phyloP scores from a whole-genome alignment of 371 early-diverging fungal genomes.

The Thermomucor indicae-seudaticae region DNA sequence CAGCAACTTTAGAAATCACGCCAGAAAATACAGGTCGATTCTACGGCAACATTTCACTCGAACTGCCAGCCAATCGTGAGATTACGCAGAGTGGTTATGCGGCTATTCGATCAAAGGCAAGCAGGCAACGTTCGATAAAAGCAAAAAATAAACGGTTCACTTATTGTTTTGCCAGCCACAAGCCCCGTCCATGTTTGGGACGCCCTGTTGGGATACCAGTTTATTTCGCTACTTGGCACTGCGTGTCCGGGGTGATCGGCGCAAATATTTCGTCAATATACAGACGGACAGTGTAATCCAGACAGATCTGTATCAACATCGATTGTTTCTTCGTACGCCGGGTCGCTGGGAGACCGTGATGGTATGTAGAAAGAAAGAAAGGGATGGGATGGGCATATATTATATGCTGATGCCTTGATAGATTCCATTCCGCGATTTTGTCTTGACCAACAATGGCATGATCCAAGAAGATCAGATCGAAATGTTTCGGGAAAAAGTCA shows the following conservation, averaged over 20 bases:
- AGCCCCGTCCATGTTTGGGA: constrained; percentile 57
- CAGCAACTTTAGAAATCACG: constrained; percentile 58
- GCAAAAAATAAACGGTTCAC: too few species aligned
- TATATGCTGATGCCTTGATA: constrained; percentile 23
- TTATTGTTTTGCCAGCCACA: too few species aligned
- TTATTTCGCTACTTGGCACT: constrained; percentile 82
- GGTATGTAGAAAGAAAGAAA: constrained; percentile 41
- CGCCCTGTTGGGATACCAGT: constrained; percentile 83
- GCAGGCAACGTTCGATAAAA: too few species aligned
- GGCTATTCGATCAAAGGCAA: constrained; percentile 73
- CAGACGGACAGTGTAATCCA: constrained; percentile 80
- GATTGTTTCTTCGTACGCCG: constrained; percentile 77
- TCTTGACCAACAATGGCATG: constrained; percentile 84
- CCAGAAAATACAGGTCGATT: constrained; percentile 61
- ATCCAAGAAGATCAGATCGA: constrained; percentile 80
- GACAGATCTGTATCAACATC: constrained; percentile 89
- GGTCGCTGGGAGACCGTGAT: constrained; percentile 90
- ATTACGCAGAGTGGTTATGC: constrained; percentile 88
- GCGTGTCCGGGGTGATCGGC: constrained; percentile 73
- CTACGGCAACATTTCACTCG: constrained; percentile 75
- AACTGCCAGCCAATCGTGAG: constrained; percentile 70
- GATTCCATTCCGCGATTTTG: constrained; percentile 91
- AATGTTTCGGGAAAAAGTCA: constrained; percentile 81
- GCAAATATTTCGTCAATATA: constrained; percentile 88
- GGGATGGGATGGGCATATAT: not conserved